Evolutionary conservation across 2,329 filamentous ascomycete genomes (phyloP), one percentile per base, ranked within the genome.

Genomic region (Phaeosphaeriaceae sp.): DNA sequence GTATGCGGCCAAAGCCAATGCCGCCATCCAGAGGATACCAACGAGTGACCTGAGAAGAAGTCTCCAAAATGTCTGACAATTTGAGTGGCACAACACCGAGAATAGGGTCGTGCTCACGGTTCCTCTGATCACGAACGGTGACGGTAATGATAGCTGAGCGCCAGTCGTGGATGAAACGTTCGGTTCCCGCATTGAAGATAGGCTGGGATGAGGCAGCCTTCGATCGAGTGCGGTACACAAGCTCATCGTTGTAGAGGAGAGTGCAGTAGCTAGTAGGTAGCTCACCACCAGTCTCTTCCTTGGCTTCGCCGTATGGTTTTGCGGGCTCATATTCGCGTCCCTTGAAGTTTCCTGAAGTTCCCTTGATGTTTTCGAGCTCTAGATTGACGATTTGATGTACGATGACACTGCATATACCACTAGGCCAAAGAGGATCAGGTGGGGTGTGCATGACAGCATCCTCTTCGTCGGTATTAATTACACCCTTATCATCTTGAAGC

Each of bases 21-120:
- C 94, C 94, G 17, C 93, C 94, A 67, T 96, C 92, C 0, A 99
- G 82, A n/a, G 94, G 93, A 70, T 97, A 97, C 92, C 92, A 97
- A 51, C 92, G 81, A 2, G 92, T 95, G 46, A 87, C 83, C 71
- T 97, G 91, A 36, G 91, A 96, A 58, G 86, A 88, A 0, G 88
- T 95, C 63, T 93, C 86, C 17, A 99, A 79, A n/a, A 97, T 82
- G 41, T 97, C 91, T 0, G 90, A 89, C 0, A 97, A 74, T 70
- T 92, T 94, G 50, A 99, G 77, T 1, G 92, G 91, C 1, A 97
- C 89, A 4, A 97, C 89, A 33, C 94, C 94, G 26, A 97, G 84
- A 52, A 99, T 91, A 0, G 94, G 93, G 59, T 97, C 94, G 63
- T 97, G 93, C 74, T 99, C 87, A 45, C 93, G 83, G 72, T 97